A percentile compares a stretch with the other conserved stretches of the same genome.
Conservation (phyloP, 352 stramenopile species). For the Phytophthora sojae region DNA sequence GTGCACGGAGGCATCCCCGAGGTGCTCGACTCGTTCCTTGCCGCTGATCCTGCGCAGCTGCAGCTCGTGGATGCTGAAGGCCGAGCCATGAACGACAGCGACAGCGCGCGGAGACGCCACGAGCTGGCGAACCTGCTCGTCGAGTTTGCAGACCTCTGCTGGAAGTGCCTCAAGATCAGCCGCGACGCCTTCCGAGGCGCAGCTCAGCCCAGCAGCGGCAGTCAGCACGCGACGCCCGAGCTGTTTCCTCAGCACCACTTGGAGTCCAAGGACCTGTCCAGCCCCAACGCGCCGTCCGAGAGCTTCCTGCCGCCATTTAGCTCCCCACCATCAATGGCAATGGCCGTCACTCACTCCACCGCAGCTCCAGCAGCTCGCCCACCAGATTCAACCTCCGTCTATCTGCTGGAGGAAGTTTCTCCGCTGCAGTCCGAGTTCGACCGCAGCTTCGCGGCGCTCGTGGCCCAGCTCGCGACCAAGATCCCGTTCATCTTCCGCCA, state of each 20-base stretch:
- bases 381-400: not conserved
- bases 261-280: not conserved
- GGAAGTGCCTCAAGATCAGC: slow-evolving; percentile 64
- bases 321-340: too few species aligned
- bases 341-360: not conserved
- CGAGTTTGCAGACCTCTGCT: slow-evolving; percentile 67
- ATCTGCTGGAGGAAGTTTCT: slow-evolving; percentile 36
- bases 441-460: slow-evolving; percentile 61
- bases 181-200: slow-evolving; percentile 56
- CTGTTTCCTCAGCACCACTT: not conserved
- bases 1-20: slow-evolving; percentile 80
- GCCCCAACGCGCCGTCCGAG: not conserved
- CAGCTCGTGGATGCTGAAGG: slow-evolving; percentile 41
- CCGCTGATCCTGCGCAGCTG: slow-evolving; percentile 20
- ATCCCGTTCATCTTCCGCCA: slow-evolving; percentile 43
- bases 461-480: slow-evolving; percentile 50
- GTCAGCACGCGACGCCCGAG: not conserved
- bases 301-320: not conserved
- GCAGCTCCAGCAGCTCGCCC: not conserved
- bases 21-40: slow-evolving; percentile 76
- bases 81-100: slow-evolving; percentile 35
- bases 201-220: slow-evolving; percentile 16
- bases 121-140: slow-evolving; percentile 66
- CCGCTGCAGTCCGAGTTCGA: slow-evolving; percentile 80
- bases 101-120: slow-evolving; percentile 46